Evolutionary conservation across 2,329 filamentous ascomycete species (phyloP), one percentile per base, ranked within the genome.

Genomic region (Triangularia setosa): DNA sequence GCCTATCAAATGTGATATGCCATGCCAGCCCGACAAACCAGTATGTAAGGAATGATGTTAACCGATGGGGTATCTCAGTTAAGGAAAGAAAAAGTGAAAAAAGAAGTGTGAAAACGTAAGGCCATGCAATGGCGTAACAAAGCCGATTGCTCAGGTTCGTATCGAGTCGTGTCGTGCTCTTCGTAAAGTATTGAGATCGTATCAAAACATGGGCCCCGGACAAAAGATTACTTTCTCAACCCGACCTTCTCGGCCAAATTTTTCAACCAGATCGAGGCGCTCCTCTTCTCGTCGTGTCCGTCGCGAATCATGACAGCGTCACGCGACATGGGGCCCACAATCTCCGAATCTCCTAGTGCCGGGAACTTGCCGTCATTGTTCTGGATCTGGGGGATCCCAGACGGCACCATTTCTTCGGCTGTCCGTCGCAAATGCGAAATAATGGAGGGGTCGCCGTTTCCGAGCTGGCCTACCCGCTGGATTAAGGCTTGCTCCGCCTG

Each of bases 271-370:
- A 67, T 70, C 21, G 79, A 78, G 44, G 76, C 73, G 18, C 76
- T 72, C 67, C 78, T 80, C 68, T 78, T 78, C 68, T 80, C 79
- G 54, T 82, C 80, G 1, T 69, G 67, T 56, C 74, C 74, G 14
- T 78, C 75, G 56, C 81, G 78, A 28, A 77, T 75, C 83, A 86
- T 86, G 67, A 80, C 77, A 44, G 80, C 79, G 69, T 85, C 83
- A 12, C 84, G 84, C 70, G 87, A 86, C 93, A 97, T 97, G 6
- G 93, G 93, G 1, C 93, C 93, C 54, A 97, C 92, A 74, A 97
- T 96, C 75, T 96, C 93, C 71, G 93, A 90, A 72, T 97, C 93
- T 60, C 93, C 93, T 30, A 94, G 85, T 70, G 89, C 87, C 24
- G 93, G 93, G 72, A 97, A 97, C 76, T 97, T 97, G 73, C 90